Percentiles rank a stretch among this genome's conserved stretches.
These are phyloP conservation scores for Cercospora sp. DNA, from an alignment of 2,329 filamentous ascomycete genomes.

Conservation along the genomic window DNA sequence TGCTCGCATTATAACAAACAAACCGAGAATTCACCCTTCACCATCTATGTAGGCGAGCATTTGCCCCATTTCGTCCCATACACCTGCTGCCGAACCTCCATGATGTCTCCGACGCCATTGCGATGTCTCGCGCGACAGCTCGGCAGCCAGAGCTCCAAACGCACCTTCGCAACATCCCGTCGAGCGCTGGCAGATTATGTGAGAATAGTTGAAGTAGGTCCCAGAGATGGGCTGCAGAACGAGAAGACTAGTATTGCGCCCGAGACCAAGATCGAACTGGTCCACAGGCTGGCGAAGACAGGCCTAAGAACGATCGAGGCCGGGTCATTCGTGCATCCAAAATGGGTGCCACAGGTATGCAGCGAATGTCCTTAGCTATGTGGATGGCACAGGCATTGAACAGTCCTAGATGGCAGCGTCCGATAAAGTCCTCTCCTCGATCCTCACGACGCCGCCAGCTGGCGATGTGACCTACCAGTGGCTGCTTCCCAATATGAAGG, in stretches of 20 bases:
- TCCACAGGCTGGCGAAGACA: conserved; percentile 66
- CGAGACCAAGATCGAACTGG: conserved; percentile 73
- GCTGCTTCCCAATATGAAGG: conserved; percentile 74
- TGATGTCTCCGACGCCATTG: conserved; percentile 11
- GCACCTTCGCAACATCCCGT: conserved; percentile 32
- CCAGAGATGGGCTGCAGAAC: conserved; percentile 84
- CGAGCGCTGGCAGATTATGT: conserved; percentile 45
- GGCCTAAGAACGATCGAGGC: conserved; percentile 75
- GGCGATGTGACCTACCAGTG: conserved; percentile 73
- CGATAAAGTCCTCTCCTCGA: conserved; percentile 68
- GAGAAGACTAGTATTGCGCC: conserved; percentile 71
- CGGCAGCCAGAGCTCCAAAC: conserved; percentile 13
- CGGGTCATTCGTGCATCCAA: conserved; percentile 78
- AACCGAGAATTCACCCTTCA: background rate
- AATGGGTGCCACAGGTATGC: conserved; percentile 76
- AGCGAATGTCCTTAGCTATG: background rate
- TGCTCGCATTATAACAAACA: background rate
- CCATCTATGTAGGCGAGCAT: background rate
- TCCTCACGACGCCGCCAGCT: conserved; percentile 59
- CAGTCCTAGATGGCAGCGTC: conserved; percentile 71
- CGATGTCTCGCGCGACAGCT: conserved; percentile 14
- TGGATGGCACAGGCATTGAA: conserved; percentile 12
- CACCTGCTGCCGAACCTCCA: background rate
- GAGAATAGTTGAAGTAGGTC: conserved; percentile 74
- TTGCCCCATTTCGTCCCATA: background rate